Evolutionary conservation across 169 alveolate genomes (phyloP).

Genomic region (Babesia gibsoni): DNA sequence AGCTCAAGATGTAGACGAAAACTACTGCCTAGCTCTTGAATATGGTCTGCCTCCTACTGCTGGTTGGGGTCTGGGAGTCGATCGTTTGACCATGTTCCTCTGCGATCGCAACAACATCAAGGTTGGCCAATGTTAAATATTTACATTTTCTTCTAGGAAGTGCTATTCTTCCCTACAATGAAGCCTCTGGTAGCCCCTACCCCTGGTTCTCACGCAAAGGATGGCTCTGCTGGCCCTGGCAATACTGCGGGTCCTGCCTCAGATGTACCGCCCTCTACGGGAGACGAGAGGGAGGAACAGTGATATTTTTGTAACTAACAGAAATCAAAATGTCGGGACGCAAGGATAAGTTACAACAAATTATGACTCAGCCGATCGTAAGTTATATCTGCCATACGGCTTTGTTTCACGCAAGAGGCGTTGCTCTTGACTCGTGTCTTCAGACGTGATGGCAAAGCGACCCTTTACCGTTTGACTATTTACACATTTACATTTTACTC

Average conservation of each 20-base stretch:
- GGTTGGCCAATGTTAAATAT: constrained; percentile 53
- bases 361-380: constrained; percentile 89
- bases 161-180: constrained; percentile 98
- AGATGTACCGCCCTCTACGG: constrained; percentile 1
- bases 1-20: constrained; percentile 62
- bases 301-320: neutral
- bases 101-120: constrained; percentile 92
- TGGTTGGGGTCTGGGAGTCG: constrained; percentile 99
- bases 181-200: constrained; percentile 75
- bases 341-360: constrained; percentile 80
- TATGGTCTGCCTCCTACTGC: constrained; percentile 99
- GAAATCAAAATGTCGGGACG: constrained; percentile 67
- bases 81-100: constrained; percentile 94
- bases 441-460: neutral
- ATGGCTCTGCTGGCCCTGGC: neutral
- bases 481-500: neutral
- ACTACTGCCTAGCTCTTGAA: constrained; percentile 91
- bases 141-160: constrained; percentile 68
- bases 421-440: neutral
- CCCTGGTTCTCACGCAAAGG: neutral
- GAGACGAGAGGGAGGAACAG: neutral
- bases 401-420: neutral
- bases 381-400: constrained; percentile 9
- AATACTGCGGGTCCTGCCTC: constrained; percentile 5
- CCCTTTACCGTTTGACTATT: neutral